phyloP scores from a whole-genome alignment of 2,329 filamentous ascomycete genomes.

The Colletotrichum limetticola region DNA sequence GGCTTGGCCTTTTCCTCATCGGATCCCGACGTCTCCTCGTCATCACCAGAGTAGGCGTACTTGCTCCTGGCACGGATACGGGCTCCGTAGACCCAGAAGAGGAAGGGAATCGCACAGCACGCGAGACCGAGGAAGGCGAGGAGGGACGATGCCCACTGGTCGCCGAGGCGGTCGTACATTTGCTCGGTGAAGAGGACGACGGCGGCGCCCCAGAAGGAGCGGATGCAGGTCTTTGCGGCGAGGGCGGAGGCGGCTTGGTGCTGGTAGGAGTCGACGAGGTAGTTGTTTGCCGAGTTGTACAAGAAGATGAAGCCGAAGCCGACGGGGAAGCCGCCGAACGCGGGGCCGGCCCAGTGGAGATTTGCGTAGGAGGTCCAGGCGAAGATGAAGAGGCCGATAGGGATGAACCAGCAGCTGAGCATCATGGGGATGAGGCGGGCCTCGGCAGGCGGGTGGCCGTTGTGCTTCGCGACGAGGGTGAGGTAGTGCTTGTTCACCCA shows the following conservation, averaged over 20 bases:
- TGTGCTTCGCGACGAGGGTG: constrained; percentile 67
- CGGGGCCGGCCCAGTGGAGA: constrained; percentile 77
- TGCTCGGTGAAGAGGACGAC: constrained; percentile 84
- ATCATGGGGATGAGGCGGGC: constrained; percentile 86
- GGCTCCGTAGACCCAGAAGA: constrained; percentile 84
- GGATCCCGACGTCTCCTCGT: constrained; percentile 50
- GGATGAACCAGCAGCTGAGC: constrained; percentile 77
- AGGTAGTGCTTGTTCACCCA: constrained; percentile 86
- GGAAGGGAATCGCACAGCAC: constrained; percentile 84
- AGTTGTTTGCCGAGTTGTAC: constrained; percentile 83
- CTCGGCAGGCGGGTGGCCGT: constrained; percentile 81
- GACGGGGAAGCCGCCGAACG: constrained; percentile 76
- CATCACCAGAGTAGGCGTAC: constrained; percentile 77
- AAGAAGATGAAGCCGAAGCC: constrained; percentile 87
- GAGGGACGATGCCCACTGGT: constrained; percentile 81
- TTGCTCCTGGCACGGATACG: constrained; percentile 74
- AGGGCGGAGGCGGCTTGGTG: constrained; percentile 83
- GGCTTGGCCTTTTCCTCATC: constrained; percentile 51
- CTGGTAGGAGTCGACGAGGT: constrained; percentile 72
- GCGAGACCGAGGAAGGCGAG: constrained; percentile 79
- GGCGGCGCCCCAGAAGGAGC: constrained; percentile 82
- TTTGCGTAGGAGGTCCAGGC: constrained; percentile 72
- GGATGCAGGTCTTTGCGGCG: constrained; percentile 83
- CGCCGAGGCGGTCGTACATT: constrained; percentile 79
- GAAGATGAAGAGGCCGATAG: constrained; percentile 68